Conservation (phyloP, 1,139 yeast genomes). For the Yamadazyma dushanensis region DNA sequence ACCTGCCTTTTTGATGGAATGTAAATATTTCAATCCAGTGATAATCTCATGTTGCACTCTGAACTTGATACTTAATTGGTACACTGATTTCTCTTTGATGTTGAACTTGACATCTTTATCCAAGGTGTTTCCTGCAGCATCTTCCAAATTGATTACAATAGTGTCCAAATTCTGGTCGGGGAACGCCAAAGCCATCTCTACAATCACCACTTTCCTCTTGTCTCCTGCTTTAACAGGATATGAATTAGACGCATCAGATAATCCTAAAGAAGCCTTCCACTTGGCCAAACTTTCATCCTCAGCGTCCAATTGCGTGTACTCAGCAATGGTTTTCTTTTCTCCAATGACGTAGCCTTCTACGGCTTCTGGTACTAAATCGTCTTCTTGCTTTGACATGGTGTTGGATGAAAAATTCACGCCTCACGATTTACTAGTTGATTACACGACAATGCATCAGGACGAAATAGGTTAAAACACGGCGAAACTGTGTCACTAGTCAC, state of each 20-base stretch:
- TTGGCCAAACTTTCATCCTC: constrained; percentile 88
- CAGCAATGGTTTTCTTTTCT: constrained; percentile 83
- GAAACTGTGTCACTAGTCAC: no score
- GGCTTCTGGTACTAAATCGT: constrained; percentile 64
- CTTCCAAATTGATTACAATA: constrained; percentile 65
- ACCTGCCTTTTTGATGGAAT: constrained; percentile 82
- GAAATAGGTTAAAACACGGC: no score
- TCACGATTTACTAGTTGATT: not conserved
- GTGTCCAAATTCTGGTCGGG: constrained; percentile 56
- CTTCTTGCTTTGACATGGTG: constrained; percentile 29
- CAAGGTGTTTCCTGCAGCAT: constrained; percentile 48
- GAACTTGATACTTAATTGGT: constrained; percentile 73
- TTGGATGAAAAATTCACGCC: not conserved
- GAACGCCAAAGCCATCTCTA: constrained; percentile 71
- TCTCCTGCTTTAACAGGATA: constrained; percentile 73
- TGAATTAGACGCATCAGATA: constrained; percentile 52
- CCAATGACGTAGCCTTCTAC: constrained; percentile 74
- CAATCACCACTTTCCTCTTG: constrained; percentile 72
- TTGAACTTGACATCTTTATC: constrained; percentile 59
- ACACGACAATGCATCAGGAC: no score
- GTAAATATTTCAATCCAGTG: constrained; percentile 86
- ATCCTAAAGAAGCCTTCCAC: constrained; percentile 91
- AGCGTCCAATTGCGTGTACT: constrained; percentile 81
- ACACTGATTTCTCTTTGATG: constrained; percentile 77
- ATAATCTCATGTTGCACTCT: constrained; percentile 89